A percentile compares a stretch with the other conserved stretches of the same genome.
phyloP scores from a whole-genome alignment of 1,284 basidiomycete genomes.

The Megacollybia platyphylla region DNA sequence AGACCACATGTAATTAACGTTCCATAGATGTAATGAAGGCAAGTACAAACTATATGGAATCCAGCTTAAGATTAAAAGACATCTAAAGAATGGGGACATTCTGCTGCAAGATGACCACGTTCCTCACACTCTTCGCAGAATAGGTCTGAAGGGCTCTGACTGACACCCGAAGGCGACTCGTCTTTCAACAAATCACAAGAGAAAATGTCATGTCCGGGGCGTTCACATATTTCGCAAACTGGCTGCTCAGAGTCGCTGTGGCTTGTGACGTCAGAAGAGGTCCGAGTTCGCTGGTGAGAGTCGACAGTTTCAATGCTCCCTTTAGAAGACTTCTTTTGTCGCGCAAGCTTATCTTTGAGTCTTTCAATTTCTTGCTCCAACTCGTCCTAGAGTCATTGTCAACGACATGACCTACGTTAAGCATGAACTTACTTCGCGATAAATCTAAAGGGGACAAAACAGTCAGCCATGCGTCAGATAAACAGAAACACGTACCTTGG shows the following conservation, averaged over 20 bases:
- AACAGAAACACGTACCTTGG: constrained; percentile 43
- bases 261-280: constrained; percentile 13
- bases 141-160: constrained; percentile 16
- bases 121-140: constrained; percentile 73
- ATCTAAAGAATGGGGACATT: constrained; percentile 71
- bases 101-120: constrained; percentile 52
- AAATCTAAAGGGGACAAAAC: constrained; percentile 42
- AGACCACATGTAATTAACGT: too few species aligned
- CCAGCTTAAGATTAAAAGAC: constrained; percentile 40
- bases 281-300: constrained; percentile 7
- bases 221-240: constrained; percentile 77
- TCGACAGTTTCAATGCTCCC: constrained; percentile 26
- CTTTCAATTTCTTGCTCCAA: constrained; percentile 77
- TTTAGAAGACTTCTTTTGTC: constrained; percentile 50
- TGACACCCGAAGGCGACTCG: constrained; percentile 7
- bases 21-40: too few species aligned
- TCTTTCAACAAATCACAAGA: constrained; percentile 53
- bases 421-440: constrained; percentile 51
- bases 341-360: constrained; percentile 55
- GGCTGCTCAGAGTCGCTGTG: constrained; percentile 15
- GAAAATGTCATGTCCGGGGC: constrained; percentile 73
- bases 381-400: constrained; percentile 46
- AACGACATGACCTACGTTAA: background rate
- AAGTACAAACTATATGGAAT: too few species aligned
- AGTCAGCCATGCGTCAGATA: constrained; percentile 4